Percentiles rank a stretch among this genome's conserved stretches.
These are phyloP conservation scores for Acidomyces sp. DNA, from an alignment of 495 filamentous ascomycete genomes.

Conservation along the genomic window DNA sequence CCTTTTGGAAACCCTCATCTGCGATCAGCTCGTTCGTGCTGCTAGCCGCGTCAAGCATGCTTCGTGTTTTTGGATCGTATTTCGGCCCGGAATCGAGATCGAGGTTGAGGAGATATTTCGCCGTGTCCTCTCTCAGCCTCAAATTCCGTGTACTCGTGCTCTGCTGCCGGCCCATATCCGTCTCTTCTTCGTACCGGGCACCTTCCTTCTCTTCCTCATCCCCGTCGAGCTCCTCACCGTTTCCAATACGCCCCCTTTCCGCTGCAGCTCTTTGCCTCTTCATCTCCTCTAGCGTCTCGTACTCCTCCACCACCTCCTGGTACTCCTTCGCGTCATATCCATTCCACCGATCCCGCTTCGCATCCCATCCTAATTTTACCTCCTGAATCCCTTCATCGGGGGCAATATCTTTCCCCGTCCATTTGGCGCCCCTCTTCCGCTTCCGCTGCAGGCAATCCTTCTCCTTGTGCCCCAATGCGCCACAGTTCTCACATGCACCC, in stretches of 20 bases:
- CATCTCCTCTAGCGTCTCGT: conserved; percentile 70
- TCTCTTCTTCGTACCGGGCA: conserved; percentile 84
- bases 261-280: conserved; percentile 44
- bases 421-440: conserved; percentile 79
- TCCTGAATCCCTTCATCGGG: conserved; percentile 82
- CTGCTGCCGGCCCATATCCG: conserved; percentile 89
- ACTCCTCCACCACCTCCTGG: conserved; percentile 70
- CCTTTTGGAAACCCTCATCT: conserved; percentile 84
- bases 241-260: conserved; percentile 23
- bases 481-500: conserved; percentile 96
- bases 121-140: conserved; percentile 87
- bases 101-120: conserved; percentile 92
- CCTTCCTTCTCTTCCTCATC: conserved; percentile 48
- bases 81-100: conserved; percentile 94
- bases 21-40: conserved; percentile 77
- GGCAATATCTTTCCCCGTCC: conserved; percentile 85
- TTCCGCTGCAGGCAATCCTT: conserved; percentile 88
- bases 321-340: conserved; percentile 88
- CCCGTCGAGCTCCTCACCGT: conserved; percentile 18
- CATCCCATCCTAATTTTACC: conserved; percentile 84
- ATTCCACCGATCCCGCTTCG: conserved; percentile 97
- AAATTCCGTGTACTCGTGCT: conserved; percentile 81
- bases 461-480: conserved; percentile 86
- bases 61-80: conserved; percentile 93
- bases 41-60: conserved; percentile 80